Evolutionary conservation across 805 yeast genomes (phyloP), one percentile per base, ranked within the genome.

Genomic region (Candida hungchunana): DNA sequence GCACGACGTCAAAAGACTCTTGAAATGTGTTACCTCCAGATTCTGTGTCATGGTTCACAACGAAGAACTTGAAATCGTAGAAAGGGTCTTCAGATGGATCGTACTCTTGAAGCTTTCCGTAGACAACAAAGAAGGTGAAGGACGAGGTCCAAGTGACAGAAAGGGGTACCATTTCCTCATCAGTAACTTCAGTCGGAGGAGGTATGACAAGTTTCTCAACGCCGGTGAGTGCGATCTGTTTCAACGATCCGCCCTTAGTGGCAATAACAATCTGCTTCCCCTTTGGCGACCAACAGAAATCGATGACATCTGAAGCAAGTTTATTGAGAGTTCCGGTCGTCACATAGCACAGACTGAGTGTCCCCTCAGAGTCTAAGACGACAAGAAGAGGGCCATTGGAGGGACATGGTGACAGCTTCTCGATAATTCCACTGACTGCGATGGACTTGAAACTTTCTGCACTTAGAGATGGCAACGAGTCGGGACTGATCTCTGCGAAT

Each of bases 1-100:
- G 75, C 1, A 74, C 65, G 11, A 67, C 63, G 41, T 70, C 79
- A 40, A 41, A 60, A 5, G 68, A 46, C 40, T 64, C 69, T 15
- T 45, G 50, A 27, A 57, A 59, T 4, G 26, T 17, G 22, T 24
- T 20, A n/a, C 34, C 19, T 2, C 28, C 17, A 3, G 39, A 16
- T 5, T 37, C 11, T 7, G 18, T 26, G 11, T 34, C 31, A 15
- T 35, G 36, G 1, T 29, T 29, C 12, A 55, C 30, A 4, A 62
- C 29, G 18, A 58, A 49, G 17, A 51, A 48, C 26, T 58, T 52
- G 26, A 44, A 34, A 13, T 48, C 51, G 25, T 37, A 46, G 9
- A 42, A 41, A 16, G 54, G 56, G 3, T 55, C 49, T 18, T 57
- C 62, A 9, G 58, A 66, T 13, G 62, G 65, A 13, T 50, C 46